These are phyloP conservation scores for Allium sativum DNA, from an alignment of 106 monocot species.

Conservation along the genomic window DNA sequence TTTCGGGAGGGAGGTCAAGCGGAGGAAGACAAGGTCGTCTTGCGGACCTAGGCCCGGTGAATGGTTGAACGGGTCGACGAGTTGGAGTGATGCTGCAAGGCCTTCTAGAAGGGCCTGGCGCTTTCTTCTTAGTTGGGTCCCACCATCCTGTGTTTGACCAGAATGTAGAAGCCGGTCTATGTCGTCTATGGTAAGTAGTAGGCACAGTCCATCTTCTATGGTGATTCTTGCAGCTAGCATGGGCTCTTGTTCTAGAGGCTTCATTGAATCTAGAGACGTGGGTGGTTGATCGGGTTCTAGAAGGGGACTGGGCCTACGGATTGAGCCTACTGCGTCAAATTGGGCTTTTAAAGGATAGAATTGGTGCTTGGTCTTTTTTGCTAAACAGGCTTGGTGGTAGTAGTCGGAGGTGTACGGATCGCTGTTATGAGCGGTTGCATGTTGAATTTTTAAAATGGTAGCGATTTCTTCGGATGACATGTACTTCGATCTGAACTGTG, in stretches of 20 bases:
- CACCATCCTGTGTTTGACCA: slow-evolving; percentile 24
- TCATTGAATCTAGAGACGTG: slow-evolving; percentile 13
- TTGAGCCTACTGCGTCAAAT: slow-evolving; percentile 33
- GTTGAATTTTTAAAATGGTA: slow-evolving; percentile 32
- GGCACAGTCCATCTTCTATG: slow-evolving; percentile 28
- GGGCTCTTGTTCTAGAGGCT: slow-evolving; percentile 39
- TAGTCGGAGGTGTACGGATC: slow-evolving; percentile 40
- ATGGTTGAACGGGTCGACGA: slow-evolving; percentile 30
- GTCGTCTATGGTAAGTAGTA: slow-evolving; percentile 38
- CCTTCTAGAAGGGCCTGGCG: slow-evolving; percentile 29
- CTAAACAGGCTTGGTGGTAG: slow-evolving; percentile 44
- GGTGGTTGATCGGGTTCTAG: slow-evolving; percentile 28
- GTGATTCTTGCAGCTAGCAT: slow-evolving; percentile 41
- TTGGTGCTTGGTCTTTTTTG: slow-evolving; percentile 28
- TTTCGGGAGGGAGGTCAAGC: slow-evolving; percentile 30
- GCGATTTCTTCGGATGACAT: slow-evolving; percentile 40
- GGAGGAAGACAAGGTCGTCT: slow-evolving; percentile 36
- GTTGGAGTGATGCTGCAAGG: slow-evolving; percentile 32
- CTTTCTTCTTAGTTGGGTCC: slow-evolving; percentile 23
- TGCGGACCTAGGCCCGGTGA: slow-evolving; percentile 3
- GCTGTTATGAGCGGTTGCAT: slow-evolving; percentile 28
- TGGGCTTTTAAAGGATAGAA: slow-evolving; percentile 29
- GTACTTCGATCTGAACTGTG: slow-evolving; percentile 37
- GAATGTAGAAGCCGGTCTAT: slow-evolving; percentile 31
- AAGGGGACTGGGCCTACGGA: slow-evolving; percentile 35